A percentile compares a stretch with the other conserved stretches of the same genome.
phyloP scores from a whole-genome alignment of 352 stramenopile genomes.

The Phytophthora idaei region DNA sequence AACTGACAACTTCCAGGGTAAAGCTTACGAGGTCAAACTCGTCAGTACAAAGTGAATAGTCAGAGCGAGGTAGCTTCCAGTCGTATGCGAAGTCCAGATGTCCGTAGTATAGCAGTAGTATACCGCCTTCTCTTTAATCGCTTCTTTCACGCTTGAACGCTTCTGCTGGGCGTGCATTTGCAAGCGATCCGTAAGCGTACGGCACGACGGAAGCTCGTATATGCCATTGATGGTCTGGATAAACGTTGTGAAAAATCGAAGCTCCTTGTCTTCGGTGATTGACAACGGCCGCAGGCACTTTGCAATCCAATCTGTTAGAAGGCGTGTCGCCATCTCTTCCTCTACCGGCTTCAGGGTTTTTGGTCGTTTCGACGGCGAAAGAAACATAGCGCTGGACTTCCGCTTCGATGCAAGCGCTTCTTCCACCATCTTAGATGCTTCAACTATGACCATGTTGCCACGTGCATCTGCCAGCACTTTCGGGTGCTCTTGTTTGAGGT shows the following conservation, averaged over 20 bases:
- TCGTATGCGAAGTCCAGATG: constrained; percentile 16
- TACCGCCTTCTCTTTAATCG: not conserved
- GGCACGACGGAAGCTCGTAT: constrained; percentile 7
- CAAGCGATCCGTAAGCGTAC: constrained; percentile 14
- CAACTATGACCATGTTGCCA: not conserved
- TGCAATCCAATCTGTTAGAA: constrained; percentile 1
- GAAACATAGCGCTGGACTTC: not conserved
- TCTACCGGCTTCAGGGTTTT: constrained; percentile 2
- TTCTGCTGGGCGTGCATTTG: constrained; percentile 1
- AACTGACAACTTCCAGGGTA: constrained; percentile 9
- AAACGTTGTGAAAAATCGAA: constrained; percentile 3
- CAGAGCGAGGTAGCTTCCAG: constrained; percentile 9
- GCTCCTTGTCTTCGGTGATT: constrained; percentile 11
- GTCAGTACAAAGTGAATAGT: constrained; percentile 21
- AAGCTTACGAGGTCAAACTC: not conserved
- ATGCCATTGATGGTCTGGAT: constrained; percentile 20
- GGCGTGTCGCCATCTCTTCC: constrained; percentile 6
- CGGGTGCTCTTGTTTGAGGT: not conserved
- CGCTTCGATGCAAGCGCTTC: constrained; percentile 1
- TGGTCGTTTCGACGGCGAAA: constrained; percentile 5
- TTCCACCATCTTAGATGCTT: constrained; percentile 3
- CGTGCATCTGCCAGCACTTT: not conserved
- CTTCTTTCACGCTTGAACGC: not conserved
- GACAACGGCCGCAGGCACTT: constrained; percentile 1
- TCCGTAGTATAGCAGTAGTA: constrained; percentile 11